phyloP scores from a whole-genome alignment of 345 rosid genomes.

The Melaleuca alternifolia region DNA sequence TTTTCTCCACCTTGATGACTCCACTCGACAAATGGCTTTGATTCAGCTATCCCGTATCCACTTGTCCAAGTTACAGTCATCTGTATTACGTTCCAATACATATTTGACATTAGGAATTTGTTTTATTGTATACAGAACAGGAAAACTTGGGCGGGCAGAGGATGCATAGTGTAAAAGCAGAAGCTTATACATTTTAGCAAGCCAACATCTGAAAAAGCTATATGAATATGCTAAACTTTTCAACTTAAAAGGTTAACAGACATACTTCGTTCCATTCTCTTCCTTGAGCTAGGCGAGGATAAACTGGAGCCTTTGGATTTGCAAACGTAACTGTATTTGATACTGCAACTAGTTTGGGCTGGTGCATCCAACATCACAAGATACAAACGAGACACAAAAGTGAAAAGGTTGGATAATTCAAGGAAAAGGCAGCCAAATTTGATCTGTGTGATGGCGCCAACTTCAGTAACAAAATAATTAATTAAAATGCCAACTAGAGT shows the following conservation, averaged over 20 bases:
- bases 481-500: neutral
- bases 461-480: neutral
- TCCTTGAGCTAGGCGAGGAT: slow-evolving; percentile 84
- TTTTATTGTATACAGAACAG: neutral
- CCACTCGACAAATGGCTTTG: slow-evolving; percentile 74
- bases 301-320: slow-evolving; percentile 80
- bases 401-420: neutral
- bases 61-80: slow-evolving; percentile 98
- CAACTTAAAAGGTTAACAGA: neutral
- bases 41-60: slow-evolving; percentile 65
- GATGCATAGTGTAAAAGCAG: neutral
- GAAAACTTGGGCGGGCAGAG: neutral
- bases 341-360: slow-evolving; percentile 70
- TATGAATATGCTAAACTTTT: neutral
- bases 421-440: neutral
- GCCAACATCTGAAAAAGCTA: neutral
- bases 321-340: slow-evolving; percentile 49
- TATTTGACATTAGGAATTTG: neutral
- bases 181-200: neutral
- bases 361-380: neutral
- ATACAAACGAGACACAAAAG: neutral
- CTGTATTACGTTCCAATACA: slow-evolving; percentile 18
- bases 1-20: slow-evolving; percentile 28
- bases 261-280: slow-evolving; percentile 89
- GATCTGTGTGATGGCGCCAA: neutral